phyloP scores from a whole-genome alignment of 108 stramenopile genomes.

The Aurantiochytrium sp. region DNA sequence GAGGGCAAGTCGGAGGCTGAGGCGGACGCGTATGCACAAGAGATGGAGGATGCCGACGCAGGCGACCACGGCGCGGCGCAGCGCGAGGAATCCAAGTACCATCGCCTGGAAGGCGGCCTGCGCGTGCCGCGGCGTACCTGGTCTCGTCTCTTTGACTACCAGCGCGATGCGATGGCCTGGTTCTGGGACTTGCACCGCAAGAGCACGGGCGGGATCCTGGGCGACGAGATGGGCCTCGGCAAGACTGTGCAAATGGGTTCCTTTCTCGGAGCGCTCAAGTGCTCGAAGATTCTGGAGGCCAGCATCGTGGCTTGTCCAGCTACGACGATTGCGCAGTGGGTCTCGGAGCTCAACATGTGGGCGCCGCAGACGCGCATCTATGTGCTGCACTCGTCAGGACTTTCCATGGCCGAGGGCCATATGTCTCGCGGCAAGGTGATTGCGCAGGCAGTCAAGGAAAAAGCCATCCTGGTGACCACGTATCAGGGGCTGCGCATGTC shows the following conservation, averaged over 20 bases:
- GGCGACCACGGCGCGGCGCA: not conserved
- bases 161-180: conserved; percentile 76
- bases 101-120: not conserved
- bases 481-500: conserved; percentile 78
- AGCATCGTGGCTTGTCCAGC: conserved; percentile 80
- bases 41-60: not conserved
- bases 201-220: conserved; percentile 85
- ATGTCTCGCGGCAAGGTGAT: conserved; percentile 29
- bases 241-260: conserved; percentile 90
- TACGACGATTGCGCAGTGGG: conserved; percentile 89
- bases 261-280: conserved; percentile 78
- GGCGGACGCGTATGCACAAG: not conserved
- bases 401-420: conserved; percentile 34
- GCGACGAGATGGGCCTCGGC: conserved; percentile 88
- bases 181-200: conserved; percentile 89
- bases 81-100: not conserved
- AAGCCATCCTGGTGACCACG: conserved; percentile 68
- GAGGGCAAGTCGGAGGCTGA: not conserved
- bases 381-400: conserved; percentile 45
- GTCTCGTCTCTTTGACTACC: conserved; percentile 66
- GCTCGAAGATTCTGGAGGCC: conserved; percentile 63
- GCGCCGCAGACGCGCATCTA: conserved; percentile 69
- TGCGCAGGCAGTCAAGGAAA: not conserved
- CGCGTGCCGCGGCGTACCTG: not conserved
- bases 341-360: conserved; percentile 79